Base-by-base conservation (phyloP, 176 grass and related monocot genomes). In the barley (Hordeum vulgare) region DNA sequence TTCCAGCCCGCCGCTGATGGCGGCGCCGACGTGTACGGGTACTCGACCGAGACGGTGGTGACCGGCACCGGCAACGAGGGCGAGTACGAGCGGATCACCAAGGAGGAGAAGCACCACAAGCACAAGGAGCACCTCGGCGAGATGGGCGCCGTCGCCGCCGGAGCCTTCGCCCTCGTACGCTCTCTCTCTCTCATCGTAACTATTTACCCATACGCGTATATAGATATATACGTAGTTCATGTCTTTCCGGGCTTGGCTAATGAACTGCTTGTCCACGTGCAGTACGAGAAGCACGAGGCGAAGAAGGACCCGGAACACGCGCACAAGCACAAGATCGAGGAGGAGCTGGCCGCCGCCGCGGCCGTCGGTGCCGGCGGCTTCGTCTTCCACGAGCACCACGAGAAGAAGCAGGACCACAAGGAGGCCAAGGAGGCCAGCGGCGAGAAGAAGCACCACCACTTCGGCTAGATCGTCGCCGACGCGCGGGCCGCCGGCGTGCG, bases 241-340 rank as follows among this genome's bases (percentile, higher is more conserved):
- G 47, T 51, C 37, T 9, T 40, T 9, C 37, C 15, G 47, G 47
- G 47, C 47, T 51, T 51, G 47, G 47, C 47, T 51, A 51, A 51
- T 51, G 47, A 15, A 51, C 0, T 6, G 47, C 47, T 5, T 51
- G 47, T 51, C 15, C 2, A 51, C 47, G 47, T 51, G 34, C 59
- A 97, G 95, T 93, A 97, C 75, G 95, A 97, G 92, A 94, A 93
- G 83, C 92, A 97, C 57, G 84, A 97, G 88, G 81, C 81, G 13
- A 97, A 97, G 86, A 97, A 97, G 86, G 95, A 97, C 69, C 86
- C 86, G 12, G 95, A 94, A 86, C 40, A 91, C 84, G 88, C 86
- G 24, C 88, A 85, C 76, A 93, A 57, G 88, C 95, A 97, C 88
- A 97, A 94, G 88, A 86, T 97, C 56, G 68, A 71, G 81, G 95